phyloP scores from a whole-genome alignment of 164 flowering plant species.

The Hamamelis virginiana region DNA sequence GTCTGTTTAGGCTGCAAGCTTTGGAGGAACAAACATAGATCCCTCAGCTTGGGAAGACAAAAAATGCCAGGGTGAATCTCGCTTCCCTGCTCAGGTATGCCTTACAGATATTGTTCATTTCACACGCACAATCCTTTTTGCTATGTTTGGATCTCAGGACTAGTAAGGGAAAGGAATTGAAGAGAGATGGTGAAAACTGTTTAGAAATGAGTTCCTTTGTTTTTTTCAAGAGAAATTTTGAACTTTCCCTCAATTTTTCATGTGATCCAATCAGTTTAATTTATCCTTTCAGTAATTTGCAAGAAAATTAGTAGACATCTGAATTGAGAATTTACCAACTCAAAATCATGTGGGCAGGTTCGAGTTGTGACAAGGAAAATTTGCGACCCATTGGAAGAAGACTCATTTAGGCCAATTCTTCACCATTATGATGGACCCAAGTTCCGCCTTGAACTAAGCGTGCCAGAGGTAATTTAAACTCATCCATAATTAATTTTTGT shows the following conservation, averaged over 20 bases:
- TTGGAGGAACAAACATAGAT: constrained; percentile 94
- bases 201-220: too few species aligned
- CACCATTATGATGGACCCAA: constrained; percentile 99
- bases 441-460: constrained; percentile 87
- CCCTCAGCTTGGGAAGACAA: constrained; percentile 97
- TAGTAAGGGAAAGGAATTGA: too few species aligned
- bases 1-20: constrained; percentile 75
- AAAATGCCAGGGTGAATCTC: constrained; percentile 82
- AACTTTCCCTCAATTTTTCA: too few species aligned
- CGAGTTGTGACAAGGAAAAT: constrained; percentile 67
- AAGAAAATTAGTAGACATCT: too few species aligned
- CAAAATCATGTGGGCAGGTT: constrained; percentile 43
- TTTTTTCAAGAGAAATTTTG: too few species aligned
- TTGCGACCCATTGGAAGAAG: constrained; percentile 88
- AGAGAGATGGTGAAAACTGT: too few species aligned
- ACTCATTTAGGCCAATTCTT: constrained; percentile 93
- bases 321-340: neutral
- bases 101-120: too few species aligned
- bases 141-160: too few species aligned
- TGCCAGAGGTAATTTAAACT: constrained; percentile 66
- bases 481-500: neutral
- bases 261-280: too few species aligned
- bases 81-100: constrained; percentile 99
- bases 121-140: too few species aligned
- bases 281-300: too few species aligned